Percentiles rank a stretch among this genome's conserved stretches.
phyloP scores from a whole-genome alignment of 805 yeast genomes.

The Ogataea naganishii region DNA sequence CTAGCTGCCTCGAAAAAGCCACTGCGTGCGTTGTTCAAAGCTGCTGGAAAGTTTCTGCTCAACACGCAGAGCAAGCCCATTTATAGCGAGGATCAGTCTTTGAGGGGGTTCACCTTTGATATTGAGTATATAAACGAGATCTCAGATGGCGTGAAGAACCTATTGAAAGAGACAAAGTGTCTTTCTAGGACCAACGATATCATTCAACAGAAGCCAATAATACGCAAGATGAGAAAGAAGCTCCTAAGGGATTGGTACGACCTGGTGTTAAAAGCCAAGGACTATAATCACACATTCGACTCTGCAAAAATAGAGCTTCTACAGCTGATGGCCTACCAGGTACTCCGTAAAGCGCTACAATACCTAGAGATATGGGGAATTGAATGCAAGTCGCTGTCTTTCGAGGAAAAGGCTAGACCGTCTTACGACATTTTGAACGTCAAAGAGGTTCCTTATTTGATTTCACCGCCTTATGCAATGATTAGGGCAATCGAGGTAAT shows the following conservation, averaged over 20 bases:
- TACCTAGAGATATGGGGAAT: slow-evolving; percentile 68
- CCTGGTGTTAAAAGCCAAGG: slow-evolving; percentile 67
- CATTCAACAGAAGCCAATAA: slow-evolving; percentile 52
- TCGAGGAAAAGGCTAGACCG: no score
- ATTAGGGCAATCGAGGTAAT: slow-evolving; percentile 58
- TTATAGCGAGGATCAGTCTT: slow-evolving; percentile 20
- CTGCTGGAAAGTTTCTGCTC: slow-evolving; percentile 58
- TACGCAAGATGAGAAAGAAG: slow-evolving; percentile 58
- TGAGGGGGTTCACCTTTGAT: slow-evolving; percentile 42
- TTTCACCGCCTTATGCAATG: slow-evolving; percentile 51
- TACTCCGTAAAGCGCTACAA: slow-evolving; percentile 51
- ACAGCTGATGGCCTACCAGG: slow-evolving; percentile 57
- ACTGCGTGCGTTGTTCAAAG: slow-evolving; percentile 43
- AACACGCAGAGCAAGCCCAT: slow-evolving; percentile 49
- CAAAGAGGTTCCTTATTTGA: slow-evolving; percentile 37
- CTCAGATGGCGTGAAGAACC: slow-evolving; percentile 61
- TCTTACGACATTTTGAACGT: no score
- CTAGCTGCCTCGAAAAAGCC: slow-evolving; percentile 40
- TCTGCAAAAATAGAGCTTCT: slow-evolving; percentile 51
- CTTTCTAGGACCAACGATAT: slow-evolving; percentile 65
- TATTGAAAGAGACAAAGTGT: slow-evolving; percentile 63
- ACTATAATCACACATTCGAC: slow-evolving; percentile 56
- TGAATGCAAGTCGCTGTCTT: no score
- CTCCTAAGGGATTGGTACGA: slow-evolving; percentile 76
- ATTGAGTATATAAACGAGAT: slow-evolving; percentile 52